phyloP scores from a whole-genome alignment of 495 filamentous ascomycete genomes.

The Patellaria atrata region DNA sequence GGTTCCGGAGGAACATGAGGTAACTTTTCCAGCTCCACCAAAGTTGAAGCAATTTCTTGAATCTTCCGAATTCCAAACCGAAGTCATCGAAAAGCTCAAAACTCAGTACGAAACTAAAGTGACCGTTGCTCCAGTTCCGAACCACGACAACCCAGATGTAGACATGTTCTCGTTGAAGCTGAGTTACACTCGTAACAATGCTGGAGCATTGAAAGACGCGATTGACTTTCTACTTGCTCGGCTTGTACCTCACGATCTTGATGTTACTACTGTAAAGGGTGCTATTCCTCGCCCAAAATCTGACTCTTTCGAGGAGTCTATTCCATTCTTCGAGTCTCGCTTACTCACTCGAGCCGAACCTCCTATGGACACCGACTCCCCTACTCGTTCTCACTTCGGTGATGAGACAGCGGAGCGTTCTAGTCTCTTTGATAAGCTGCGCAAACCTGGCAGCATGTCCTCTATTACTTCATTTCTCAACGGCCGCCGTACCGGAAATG shows the following conservation, averaged over 20 bases:
- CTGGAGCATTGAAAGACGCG: constrained; percentile 86
- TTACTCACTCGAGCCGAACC: constrained; percentile 79
- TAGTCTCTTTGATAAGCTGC: constrained; percentile 65
- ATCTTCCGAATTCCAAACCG: constrained; percentile 59
- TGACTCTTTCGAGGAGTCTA: constrained; percentile 92
- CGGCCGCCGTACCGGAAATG: constrained; percentile 80
- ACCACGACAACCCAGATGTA: constrained; percentile 21
- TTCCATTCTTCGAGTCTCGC: constrained; percentile 94
- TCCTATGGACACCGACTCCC: constrained; percentile 58
- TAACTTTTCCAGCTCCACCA: constrained; percentile 61
- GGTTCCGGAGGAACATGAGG: constrained; percentile 89
- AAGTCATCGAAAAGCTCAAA: constrained; percentile 71
- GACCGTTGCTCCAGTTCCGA: constrained; percentile 37
- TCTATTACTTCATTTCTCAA: constrained; percentile 86
- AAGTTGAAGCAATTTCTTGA: constrained; percentile 65
- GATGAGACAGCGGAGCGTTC: constrained; percentile 57
- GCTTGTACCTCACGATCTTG: constrained; percentile 69
- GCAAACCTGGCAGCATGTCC: constrained; percentile 85
- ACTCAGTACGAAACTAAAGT: constrained; percentile 83
- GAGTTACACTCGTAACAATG: constrained; percentile 90
- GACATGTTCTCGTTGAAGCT: constrained; percentile 41
- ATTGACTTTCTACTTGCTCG: constrained; percentile 83
- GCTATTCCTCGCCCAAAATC: constrained; percentile 92
- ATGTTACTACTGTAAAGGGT: constrained; percentile 75
- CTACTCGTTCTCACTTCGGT: constrained; percentile 62